phyloP scores from a whole-genome alignment of 1,139 yeast species.

The Kodamaea fungicola region DNA sequence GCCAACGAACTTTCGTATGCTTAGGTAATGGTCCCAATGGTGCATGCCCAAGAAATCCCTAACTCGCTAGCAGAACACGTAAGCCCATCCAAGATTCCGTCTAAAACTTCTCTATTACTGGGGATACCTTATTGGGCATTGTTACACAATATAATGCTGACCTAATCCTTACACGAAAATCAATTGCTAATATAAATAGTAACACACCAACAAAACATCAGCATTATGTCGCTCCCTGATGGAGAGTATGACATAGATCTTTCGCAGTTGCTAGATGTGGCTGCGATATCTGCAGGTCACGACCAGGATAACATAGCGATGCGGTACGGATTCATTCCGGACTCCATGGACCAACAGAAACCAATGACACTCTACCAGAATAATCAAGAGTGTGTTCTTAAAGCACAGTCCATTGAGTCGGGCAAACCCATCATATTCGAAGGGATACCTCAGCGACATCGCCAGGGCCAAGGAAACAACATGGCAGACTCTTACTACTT shows the following conservation, averaged over 20 bases:
- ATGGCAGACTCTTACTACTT: conserved; percentile 32
- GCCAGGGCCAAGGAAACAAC: conserved; percentile 11
- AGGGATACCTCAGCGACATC: conserved; percentile 34
- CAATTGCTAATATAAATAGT: neutral
- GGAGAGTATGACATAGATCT: conserved; percentile 47
- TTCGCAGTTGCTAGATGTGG: conserved; percentile 20
- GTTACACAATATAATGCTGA: too few relatives aligned
- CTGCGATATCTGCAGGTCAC: conserved; percentile 10
- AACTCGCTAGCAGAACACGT: too few relatives aligned
- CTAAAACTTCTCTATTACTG: too few relatives aligned
- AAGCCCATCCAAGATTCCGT: too few relatives aligned
- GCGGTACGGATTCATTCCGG: conserved; percentile 44
- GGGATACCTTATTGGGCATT: too few relatives aligned
- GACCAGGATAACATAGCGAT: conserved; percentile 30
- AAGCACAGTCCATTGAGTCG: conserved; percentile 24
- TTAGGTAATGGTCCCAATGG: too few relatives aligned
- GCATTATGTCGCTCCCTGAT: conserved; percentile 31
- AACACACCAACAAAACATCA: conserved; percentile 1
- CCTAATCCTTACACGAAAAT: neutral
- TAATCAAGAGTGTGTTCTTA: conserved; percentile 31
- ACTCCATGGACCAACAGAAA: conserved; percentile 37
- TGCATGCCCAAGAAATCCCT: too few relatives aligned
- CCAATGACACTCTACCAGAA: conserved; percentile 36
- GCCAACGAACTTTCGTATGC: too few relatives aligned
- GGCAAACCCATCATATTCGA: conserved; percentile 35